Evolutionary conservation across 805 yeast species (phyloP).

Genomic region (Cyberlindnera mrakii): DNA sequence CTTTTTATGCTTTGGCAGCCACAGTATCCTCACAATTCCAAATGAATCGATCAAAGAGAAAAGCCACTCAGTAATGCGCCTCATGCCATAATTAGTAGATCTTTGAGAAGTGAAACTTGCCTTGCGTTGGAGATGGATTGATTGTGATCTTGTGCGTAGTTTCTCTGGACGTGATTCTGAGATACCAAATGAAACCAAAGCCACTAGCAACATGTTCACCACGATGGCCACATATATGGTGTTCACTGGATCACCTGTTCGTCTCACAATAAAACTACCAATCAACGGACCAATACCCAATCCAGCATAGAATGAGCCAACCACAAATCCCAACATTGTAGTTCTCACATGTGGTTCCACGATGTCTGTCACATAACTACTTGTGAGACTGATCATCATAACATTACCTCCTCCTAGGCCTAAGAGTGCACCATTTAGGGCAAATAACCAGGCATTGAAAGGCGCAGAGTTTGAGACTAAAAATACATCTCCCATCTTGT

Average conservation of each 20-base stretch:
- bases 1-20: conserved; percentile 38
- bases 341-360: conserved; percentile 56
- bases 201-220: conserved; percentile 27
- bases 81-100: neutral
- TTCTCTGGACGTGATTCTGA: conserved; percentile 60
- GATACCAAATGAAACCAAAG: conserved; percentile 34
- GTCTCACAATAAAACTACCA: conserved; percentile 37
- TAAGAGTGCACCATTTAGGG: conserved; percentile 39
- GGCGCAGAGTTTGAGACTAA: conserved; percentile 29
- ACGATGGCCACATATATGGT: conserved; percentile 27
- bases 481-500: conserved; percentile 16
- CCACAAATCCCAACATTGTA: conserved; percentile 49
- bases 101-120: conserved; percentile 27
- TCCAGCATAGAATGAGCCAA: conserved; percentile 56
- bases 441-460: conserved; percentile 33
- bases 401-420: conserved; percentile 60
- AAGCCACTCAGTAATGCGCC: neutral
- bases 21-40: conserved; percentile 47
- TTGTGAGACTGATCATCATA: conserved; percentile 49
- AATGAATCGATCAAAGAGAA: neutral
- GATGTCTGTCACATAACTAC: conserved; percentile 71
- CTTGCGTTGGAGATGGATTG: conserved; percentile 25
- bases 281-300: conserved; percentile 59
- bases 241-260: conserved; percentile 21
- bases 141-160: conserved; percentile 48